Evolutionary conservation across 805 yeast species (phyloP).

Genomic region (Wickerhamiella domercqiae): DNA sequence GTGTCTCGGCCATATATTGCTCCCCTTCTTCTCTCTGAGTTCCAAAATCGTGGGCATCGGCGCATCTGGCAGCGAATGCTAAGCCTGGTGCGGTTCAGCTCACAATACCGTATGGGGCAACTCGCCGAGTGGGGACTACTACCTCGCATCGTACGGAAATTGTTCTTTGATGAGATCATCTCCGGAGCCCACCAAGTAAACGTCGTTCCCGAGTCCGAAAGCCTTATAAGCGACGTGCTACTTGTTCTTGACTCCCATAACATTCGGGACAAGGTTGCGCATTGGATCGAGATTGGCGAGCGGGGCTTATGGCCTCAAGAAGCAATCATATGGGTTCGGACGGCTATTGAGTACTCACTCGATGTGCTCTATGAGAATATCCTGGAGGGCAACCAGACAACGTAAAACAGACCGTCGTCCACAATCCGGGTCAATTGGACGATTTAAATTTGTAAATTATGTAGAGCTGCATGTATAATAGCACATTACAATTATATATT

Average conservation of each 20-base stretch:
- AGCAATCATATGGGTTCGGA: slow-evolving; percentile 71
- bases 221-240: slow-evolving; percentile 54
- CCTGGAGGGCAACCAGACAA: too few relatives aligned
- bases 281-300: slow-evolving; percentile 86
- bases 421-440: too few relatives aligned
- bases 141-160: slow-evolving; percentile 51
- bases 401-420: too few relatives aligned
- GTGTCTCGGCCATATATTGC: slow-evolving; percentile 89
- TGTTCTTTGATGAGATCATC: slow-evolving; percentile 77
- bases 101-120: slow-evolving; percentile 70
- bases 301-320: slow-evolving; percentile 84
- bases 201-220: slow-evolving; percentile 72
- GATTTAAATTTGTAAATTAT: too few relatives aligned
- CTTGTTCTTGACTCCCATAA: slow-evolving; percentile 65
- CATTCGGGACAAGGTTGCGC: slow-evolving; percentile 56
- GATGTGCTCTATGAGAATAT: slow-evolving; percentile 47
- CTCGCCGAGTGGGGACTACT: slow-evolving; percentile 65
- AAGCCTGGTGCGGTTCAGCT: slow-evolving; percentile 54
- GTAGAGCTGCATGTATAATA: too few relatives aligned
- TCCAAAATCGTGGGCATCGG: slow-evolving; percentile 43
- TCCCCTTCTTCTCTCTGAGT: slow-evolving; percentile 70
- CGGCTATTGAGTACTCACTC: slow-evolving; percentile 76
- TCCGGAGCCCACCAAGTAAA: slow-evolving; percentile 76
- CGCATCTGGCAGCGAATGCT: slow-evolving; percentile 30
- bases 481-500: too few relatives aligned